Percentiles rank a stretch among this genome's conserved stretches.
These are phyloP conservation scores for Nakazawaea ambrosiae DNA, from an alignment of 805 yeast species.

Conservation along the genomic window DNA sequence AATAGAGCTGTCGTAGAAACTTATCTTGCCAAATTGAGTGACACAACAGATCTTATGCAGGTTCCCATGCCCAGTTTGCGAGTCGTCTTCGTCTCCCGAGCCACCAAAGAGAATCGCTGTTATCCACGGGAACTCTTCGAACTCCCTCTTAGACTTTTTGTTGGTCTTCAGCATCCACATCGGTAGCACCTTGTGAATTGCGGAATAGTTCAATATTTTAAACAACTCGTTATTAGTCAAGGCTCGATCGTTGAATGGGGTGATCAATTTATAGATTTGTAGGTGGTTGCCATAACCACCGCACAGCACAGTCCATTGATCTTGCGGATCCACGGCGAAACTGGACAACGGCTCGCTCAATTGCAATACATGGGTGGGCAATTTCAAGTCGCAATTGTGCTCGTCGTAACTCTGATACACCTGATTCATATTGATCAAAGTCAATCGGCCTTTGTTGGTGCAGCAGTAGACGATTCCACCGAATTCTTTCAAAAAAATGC, in stretches of 20 bases:
- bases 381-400: not conserved
- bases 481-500: not conserved
- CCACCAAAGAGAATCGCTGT: slow-evolving; percentile 17
- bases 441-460: slow-evolving; percentile 8
- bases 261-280: slow-evolving; percentile 9
- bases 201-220: slow-evolving; percentile 6
- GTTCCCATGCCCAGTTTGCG: not conserved
- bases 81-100: not conserved
- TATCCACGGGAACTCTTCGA: slow-evolving; percentile 21
- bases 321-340: slow-evolving; percentile 9
- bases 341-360: slow-evolving; percentile 11
- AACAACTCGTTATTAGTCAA: slow-evolving; percentile 5
- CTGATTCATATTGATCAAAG: slow-evolving; percentile 4
- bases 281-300: slow-evolving; percentile 13
- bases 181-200: slow-evolving; percentile 15
- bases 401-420: not conserved
- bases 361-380: slow-evolving; percentile 2
- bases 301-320: slow-evolving; percentile 9
- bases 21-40: slow-evolving; percentile 21
- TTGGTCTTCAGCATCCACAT: slow-evolving; percentile 15
- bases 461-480: slow-evolving; percentile 7
- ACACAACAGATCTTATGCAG: slow-evolving; percentile 11
- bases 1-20: slow-evolving; percentile 17
- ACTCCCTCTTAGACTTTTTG: slow-evolving; percentile 3
- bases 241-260: slow-evolving; percentile 6